These are phyloP conservation scores for Kazachstania sp. DNA, from an alignment of 1,139 yeast species.

Conservation along the genomic window DNA sequence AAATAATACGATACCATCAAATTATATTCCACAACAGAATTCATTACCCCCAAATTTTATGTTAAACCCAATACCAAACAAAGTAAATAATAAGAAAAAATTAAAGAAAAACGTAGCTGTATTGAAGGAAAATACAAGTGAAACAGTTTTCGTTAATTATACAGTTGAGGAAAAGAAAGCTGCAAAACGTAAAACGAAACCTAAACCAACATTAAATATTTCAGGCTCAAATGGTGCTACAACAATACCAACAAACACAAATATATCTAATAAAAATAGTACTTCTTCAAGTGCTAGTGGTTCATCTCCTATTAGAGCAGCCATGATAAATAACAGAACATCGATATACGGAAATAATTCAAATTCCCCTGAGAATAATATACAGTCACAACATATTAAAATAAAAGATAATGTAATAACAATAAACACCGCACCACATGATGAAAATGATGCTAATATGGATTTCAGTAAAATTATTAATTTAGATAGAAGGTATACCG, in stretches of 20 bases:
- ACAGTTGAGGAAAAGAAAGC: conserved; percentile 21
- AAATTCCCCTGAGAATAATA: not conserved
- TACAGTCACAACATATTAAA: not conserved
- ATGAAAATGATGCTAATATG: conserved; percentile 4
- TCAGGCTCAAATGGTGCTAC: not conserved
- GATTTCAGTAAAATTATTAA: conserved; percentile 2
- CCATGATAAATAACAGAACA: not conserved
- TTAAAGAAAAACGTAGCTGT: conserved; percentile 3
- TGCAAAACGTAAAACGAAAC: not conserved
- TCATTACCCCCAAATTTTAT: not conserved
- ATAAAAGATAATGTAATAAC: not conserved
- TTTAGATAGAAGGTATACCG: not conserved
- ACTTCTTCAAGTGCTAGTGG: not conserved
- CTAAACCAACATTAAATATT: not conserved
- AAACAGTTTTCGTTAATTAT: conserved; percentile 27
- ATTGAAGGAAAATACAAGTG: conserved; percentile 11
- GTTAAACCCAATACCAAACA: not conserved
- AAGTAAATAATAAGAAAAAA: not conserved
- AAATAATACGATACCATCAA: too few relatives aligned
- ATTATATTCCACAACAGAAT: not conserved
- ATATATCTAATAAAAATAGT: not conserved
- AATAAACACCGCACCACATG: not conserved
- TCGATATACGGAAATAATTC: not conserved
- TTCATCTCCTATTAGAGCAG: not conserved
- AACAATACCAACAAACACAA: conserved; percentile 4